Base-by-base conservation (phyloP, 2,329 filamentous ascomycete species). In the Drechslerella coelobrocha region DNA sequence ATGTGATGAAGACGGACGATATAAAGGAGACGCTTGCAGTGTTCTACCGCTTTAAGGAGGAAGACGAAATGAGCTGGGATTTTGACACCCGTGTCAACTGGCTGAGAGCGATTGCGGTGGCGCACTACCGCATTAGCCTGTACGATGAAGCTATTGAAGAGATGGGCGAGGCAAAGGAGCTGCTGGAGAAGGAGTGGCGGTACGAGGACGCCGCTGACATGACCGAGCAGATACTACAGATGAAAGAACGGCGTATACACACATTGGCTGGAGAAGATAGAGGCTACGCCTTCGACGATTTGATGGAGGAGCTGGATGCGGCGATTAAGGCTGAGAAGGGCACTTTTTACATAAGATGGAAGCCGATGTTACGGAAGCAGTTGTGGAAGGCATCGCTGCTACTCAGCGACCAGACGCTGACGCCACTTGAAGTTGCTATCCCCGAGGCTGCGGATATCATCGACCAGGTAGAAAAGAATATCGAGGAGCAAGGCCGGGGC, bases 211-310 rank as follows among this genome's bases (percentile, higher is more conserved):
- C 59, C 0, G 19, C 45, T 6, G 59, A 71, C 23, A 19, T 71
- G 1, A 24, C 47, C 4, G 66, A 71, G 10, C 66, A 63, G 19
- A 59, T 71, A n/a, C 47, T 71, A 27, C 23, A 34, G 6, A 51
- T 60, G 23, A 71, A 71, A 37, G 59, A 63, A n/a, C 27, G 48
- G 37, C 54, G 59, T 9, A 29, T 71, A 0, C 31, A 43, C 4
- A 63, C 59, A n/a, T 41, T 71, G 6, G 39, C 61, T 24, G 59
- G 53, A 1, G 48, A 63, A 1, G 59, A 71, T 10, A 55, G 57
- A 21, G 59, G 52, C 14, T 59, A 63, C 17, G 66, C 66, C n/a
- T 60, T 71, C 17, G 66, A 71, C 27, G 66, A 71, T n/a, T 31
- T 71, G 2, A 26, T 71, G 4, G 66, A 71, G 17, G 66, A 71